phyloP scores from a whole-genome alignment of 129 eudicot genomes.

The Mikania micrantha region DNA sequence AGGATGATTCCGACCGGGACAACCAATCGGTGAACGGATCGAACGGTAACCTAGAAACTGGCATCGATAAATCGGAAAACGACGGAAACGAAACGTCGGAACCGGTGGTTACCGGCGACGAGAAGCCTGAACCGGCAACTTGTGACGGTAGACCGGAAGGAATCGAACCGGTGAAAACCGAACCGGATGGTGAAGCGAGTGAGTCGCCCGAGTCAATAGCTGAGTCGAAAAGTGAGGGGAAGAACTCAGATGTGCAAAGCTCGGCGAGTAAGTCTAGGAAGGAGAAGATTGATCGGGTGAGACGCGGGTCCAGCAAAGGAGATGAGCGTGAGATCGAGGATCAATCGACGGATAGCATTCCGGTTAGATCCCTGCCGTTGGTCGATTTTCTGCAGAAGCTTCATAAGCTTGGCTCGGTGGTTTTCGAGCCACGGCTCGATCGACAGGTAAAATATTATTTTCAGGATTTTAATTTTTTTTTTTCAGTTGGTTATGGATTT shows the following conservation, averaged over 20 bases:
- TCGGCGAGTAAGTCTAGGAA: slow-evolving; percentile 61
- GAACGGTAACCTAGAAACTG: slow-evolving; percentile 41
- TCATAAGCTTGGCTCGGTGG: slow-evolving; percentile 48
- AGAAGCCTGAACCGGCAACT: slow-evolving; percentile 25
- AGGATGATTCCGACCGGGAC: slow-evolving; percentile 37
- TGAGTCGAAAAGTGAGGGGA: slow-evolving; percentile 46
- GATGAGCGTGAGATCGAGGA: slow-evolving; percentile 38
- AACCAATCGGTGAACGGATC: slow-evolving; percentile 70
- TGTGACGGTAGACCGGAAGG: slow-evolving; percentile 60
- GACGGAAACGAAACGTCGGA: slow-evolving; percentile 7
- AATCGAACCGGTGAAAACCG: slow-evolving; percentile 20
- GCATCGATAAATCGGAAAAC: slow-evolving; percentile 7
- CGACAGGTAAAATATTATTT: slow-evolving; percentile 54
- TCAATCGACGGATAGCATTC: slow-evolving; percentile 32
- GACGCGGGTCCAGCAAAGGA: slow-evolving; percentile 23
- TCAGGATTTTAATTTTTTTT: not conserved
- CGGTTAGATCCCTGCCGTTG: slow-evolving; percentile 67
- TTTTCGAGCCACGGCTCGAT: slow-evolving; percentile 71
- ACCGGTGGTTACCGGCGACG: slow-evolving; percentile 28
- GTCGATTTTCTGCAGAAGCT: slow-evolving; percentile 48
- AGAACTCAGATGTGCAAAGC: slow-evolving; percentile 83
- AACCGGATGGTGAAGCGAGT: slow-evolving; percentile 28
- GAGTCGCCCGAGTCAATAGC: slow-evolving; percentile 45
- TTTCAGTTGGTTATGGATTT: not conserved
- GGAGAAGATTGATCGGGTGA: slow-evolving; percentile 29